Percentiles rank a stretch among this genome's conserved stretches.
Evolutionary conservation across 2,329 filamentous ascomycete species (phyloP).

Genomic region (Raffaelea ambrosiae): DNA sequence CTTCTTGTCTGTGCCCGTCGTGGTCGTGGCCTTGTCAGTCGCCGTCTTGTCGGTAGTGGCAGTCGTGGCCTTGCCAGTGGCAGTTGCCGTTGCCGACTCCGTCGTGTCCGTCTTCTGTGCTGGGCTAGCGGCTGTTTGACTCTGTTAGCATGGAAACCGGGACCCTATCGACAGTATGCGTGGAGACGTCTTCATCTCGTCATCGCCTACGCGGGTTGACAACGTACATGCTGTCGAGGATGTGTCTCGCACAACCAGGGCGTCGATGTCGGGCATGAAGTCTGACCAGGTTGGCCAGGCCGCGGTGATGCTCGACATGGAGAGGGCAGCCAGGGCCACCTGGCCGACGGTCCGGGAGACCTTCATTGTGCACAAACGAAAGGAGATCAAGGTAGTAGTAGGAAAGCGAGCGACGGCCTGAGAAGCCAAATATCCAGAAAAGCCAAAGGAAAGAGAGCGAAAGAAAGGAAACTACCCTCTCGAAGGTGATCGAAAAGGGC

Average conservation of each 20-base stretch:
- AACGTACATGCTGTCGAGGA: not conserved
- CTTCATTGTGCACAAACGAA: conserved; percentile 9
- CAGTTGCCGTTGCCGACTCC: not conserved
- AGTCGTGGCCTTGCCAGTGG: not conserved
- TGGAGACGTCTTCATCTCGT: no score
- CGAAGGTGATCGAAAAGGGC: not conserved
- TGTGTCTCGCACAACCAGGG: conserved; percentile 37
- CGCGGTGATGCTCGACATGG: conserved; percentile 41
- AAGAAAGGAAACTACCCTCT: not conserved
- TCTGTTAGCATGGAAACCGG: no score
- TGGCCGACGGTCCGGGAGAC: conserved; percentile 35
- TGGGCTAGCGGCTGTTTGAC: not conserved
- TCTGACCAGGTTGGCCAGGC: conserved; percentile 26
- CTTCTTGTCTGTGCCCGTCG: conserved; percentile 1
- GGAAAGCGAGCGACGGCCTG: not conserved
- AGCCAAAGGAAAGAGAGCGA: not conserved
- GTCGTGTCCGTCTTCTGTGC: not conserved
- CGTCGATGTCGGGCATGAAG: conserved; percentile 45
- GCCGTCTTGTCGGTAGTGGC: not conserved
- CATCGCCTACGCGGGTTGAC: no score
- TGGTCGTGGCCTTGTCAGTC: not conserved
- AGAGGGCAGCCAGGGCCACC: conserved; percentile 41
- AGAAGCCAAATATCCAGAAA: not conserved
- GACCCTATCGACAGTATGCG: no score
- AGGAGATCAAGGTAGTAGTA: not conserved